Conservation (phyloP, 805 yeast species). For the Jamesozyma jinghongensis region DNA sequence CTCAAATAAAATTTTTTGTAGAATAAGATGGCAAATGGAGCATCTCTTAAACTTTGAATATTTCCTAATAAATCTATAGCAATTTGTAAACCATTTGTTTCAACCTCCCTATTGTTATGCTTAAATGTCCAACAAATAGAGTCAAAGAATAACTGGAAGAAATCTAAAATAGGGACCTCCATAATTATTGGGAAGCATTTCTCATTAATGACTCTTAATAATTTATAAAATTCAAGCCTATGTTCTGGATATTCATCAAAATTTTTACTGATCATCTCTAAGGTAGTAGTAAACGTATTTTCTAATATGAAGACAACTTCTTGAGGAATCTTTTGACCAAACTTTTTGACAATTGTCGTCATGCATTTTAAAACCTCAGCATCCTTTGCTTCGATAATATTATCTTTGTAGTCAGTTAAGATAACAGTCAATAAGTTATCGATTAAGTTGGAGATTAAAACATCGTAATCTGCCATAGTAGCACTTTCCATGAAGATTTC, state of each 20-base stretch:
- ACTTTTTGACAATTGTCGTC: slow-evolving; percentile 74
- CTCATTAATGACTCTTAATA: slow-evolving; percentile 7
- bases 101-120: slow-evolving; percentile 91
- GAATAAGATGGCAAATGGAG: slow-evolving; percentile 65
- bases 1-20: slow-evolving; percentile 77
- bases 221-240: slow-evolving; percentile 50
- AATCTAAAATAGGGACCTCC: slow-evolving; percentile 64
- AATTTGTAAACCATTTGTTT: slow-evolving; percentile 70
- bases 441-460: slow-evolving; percentile 66
- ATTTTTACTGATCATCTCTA: slow-evolving; percentile 87
- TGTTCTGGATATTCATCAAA: slow-evolving; percentile 92
- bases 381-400: slow-evolving; percentile 90
- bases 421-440: slow-evolving; percentile 73
- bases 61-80: slow-evolving; percentile 73
- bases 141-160: slow-evolving; percentile 77
- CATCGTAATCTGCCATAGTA: slow-evolving; percentile 63
- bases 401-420: slow-evolving; percentile 72
- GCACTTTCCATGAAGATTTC: slow-evolving; percentile 69
- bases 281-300: slow-evolving; percentile 78
- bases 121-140: slow-evolving; percentile 95
- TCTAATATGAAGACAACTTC: slow-evolving; percentile 67
- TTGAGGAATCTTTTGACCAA: slow-evolving; percentile 67
- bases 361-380: slow-evolving; percentile 91
- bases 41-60: slow-evolving; percentile 57
- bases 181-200: slow-evolving; percentile 73